Evolutionary conservation across 371 early-diverging fungal genomes (phyloP), one percentile per base, ranked within the genome.

Genomic region (Apophysomyces ossiformis): DNA sequence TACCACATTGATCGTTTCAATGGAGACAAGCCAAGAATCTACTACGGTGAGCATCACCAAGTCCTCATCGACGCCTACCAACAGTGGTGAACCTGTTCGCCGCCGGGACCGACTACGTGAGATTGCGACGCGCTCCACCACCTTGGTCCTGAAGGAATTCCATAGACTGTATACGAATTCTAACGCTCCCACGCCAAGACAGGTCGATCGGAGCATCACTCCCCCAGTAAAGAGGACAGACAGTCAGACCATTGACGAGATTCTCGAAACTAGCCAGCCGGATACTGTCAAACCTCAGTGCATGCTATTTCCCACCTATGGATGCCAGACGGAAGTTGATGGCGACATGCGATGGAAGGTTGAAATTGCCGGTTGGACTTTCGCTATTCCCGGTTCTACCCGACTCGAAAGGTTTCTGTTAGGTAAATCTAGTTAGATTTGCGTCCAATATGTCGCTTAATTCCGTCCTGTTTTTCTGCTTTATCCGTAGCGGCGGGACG

Each of bases 271-370:
- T 38, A 16, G 56, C 12, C 37, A 61, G 18, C 64, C 66, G 15
- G 76, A 76, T 35, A 58, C 50, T 7, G 60, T 69, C 13, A 74
- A 76, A 12, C 71, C 76, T 6, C 75, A 81, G 21, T 81, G 81
- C 39, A 71, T 81, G 62, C 39, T 81, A 0, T 78, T 78, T 46
- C 81, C 81, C 12, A 76, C 78, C 13, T 81, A 81, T 64, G 78
- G 76, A 21, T 61, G 64, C 56, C 66, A 69, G 46, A 45, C 64
- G 4, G 9, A 58, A 7, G 61, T 69, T 7, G 66, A 65, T 46
- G 37, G 74, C 37, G 57, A 64, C 8, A 26, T 39, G 0, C 36
- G 62, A 9, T 81, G 76, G 71, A 74, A 71, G 65, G 61, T 74
- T 9, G 46, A 61, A 7, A 44, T 81, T 37, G 64, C 69, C 13